Base-by-base conservation (phyloP, 2,329 filamentous ascomycete genomes). In the Scedosporium dehoogii region DNA sequence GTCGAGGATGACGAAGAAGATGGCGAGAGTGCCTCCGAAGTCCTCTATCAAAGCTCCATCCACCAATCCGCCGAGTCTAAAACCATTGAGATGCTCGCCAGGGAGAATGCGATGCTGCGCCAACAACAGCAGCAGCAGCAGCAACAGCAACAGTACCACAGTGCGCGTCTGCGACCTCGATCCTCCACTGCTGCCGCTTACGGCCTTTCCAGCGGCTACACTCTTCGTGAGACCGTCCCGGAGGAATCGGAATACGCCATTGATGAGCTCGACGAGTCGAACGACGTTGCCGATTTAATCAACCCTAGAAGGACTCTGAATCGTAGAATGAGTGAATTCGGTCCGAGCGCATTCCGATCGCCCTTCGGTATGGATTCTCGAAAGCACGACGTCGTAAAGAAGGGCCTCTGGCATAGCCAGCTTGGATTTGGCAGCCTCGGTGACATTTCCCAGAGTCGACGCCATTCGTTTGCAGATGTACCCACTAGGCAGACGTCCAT, bases 401-500 rank as follows among this genome's bases (percentile, higher is more conserved):
- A 85, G 68, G 85, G 81, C 3, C 83, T 85, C 65, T 92, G 88
- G 88, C 87, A 89, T 66, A 88, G 83, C 67, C 85, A 86, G 5
- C 79, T 86, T n/a, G 85, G 84, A 1, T 89, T 90, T 70, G 81
- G 83, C 55, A 79, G 81, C 16, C 33, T 83, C 25, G 79, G 78
- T 3, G 87, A 90, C 64, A 78, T 85, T 33, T 84, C 87, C 12
- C 88, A 92, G 69, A 91, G 89, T 68, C 83, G 90, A 64, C 85
- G 90, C 29, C 90, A 93, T 73, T 93, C 90, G 1, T 91, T 94
- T 70, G 90, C 85, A 60, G 86, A 86, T 68, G 80, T 87, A 69
- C 85, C 83, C 29, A 85, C 84, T 27, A 80, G 85, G 14, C 85
- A 88, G 66, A 82, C 79, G 2, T 87, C 85, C 2, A 83, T 87